Evolutionary conservation across 1,139 yeast species (phyloP).

Genomic region (Zygosaccharomyces sapae): DNA sequence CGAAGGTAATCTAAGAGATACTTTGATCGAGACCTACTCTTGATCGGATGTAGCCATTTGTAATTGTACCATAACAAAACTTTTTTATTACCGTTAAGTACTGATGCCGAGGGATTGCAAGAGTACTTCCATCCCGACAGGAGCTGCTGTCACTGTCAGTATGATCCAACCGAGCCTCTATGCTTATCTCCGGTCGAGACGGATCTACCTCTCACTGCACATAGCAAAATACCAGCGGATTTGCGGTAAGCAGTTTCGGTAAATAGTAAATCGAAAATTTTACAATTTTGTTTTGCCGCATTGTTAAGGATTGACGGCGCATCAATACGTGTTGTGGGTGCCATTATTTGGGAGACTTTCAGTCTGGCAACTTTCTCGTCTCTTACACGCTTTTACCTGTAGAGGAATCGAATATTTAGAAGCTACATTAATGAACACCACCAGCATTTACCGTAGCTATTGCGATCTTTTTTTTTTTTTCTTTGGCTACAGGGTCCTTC

Average conservation of each 20-base stretch:
- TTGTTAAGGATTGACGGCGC: neutral
- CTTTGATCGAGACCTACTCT: conserved; percentile 80
- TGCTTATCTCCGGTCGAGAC: neutral
- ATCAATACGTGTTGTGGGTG: neutral
- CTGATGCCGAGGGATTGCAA: no score
- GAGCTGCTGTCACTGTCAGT: neutral
- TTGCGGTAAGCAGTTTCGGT: neutral
- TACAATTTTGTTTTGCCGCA: neutral
- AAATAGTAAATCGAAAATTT: neutral
- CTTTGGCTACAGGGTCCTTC: neutral
- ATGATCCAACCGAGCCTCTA: no score
- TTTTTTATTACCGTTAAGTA: neutral
- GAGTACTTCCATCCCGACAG: no score
- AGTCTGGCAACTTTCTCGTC: neutral
- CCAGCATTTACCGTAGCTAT: neutral
- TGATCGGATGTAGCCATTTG: conserved; percentile 17
- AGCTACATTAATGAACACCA: neutral
- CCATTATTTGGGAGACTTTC: no score
- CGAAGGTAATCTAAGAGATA: conserved; percentile 80
- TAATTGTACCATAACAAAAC: conserved; percentile 3
- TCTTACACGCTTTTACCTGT: neutral
- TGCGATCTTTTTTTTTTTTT: neutral
- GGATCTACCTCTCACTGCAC: neutral
- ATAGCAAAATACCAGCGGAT: no score
- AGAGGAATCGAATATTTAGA: neutral